Conservation (phyloP, 2,329 filamentous ascomycete genomes). For the Cercospora janseana region DNA sequence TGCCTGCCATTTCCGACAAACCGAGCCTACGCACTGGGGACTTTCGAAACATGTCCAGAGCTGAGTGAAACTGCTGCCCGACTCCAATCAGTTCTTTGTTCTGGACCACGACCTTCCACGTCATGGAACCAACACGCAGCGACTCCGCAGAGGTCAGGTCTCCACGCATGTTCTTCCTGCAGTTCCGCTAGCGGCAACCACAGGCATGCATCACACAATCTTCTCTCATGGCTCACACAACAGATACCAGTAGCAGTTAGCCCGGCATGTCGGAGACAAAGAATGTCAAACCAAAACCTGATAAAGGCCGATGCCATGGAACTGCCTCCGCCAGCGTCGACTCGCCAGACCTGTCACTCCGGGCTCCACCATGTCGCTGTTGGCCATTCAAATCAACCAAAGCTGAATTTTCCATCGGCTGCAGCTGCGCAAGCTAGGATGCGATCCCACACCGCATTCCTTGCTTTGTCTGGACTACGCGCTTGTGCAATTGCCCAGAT, state of each 20-base stretch:
- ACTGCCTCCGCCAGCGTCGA: too few species aligned
- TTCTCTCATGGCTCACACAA: too few species aligned
- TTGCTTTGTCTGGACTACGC: neutral
- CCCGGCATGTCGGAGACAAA: too few species aligned
- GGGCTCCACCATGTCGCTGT: too few species aligned
- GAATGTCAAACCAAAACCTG: too few species aligned
- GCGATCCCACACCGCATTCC: neutral
- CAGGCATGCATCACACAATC: too few species aligned
- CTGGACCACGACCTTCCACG: neutral
- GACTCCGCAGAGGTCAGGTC: neutral
- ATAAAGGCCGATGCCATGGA: too few species aligned
- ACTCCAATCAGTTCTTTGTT: neutral
- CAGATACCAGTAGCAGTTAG: too few species aligned
- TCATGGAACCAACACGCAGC: slow-evolving; percentile 3
- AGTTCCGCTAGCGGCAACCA: too few species aligned
- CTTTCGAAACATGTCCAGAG: neutral
- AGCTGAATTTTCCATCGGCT: neutral
- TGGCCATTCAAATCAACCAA: neutral
- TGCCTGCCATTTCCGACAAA: neutral
- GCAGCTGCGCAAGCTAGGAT: neutral
- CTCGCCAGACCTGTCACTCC: too few species aligned
- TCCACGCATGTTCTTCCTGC: neutral
- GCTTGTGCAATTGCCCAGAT: too few species aligned
- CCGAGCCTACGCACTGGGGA: slow-evolving; percentile 1
- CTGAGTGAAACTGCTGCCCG: neutral